Evolutionary conservation across 108 stramenopile genomes (phyloP), one percentile per base, ranked within the genome.

Genomic region (Cylindrotheca closterium): DNA sequence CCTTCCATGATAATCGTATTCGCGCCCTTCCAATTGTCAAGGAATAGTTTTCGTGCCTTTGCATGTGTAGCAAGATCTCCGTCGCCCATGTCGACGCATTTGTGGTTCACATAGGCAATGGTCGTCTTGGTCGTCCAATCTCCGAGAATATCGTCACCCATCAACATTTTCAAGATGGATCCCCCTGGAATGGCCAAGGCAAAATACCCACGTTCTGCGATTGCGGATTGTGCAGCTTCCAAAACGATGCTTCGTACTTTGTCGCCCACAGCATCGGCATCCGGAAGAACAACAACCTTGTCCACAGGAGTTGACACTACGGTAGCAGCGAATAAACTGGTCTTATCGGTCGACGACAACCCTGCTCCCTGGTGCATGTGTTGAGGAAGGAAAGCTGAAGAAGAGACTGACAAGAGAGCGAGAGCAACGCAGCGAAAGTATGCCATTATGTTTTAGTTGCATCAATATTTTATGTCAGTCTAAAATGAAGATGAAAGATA

Each of bases 141-240:
- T 4, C 67, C 58, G 12, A 51, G 32, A 7, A 18, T 4, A 22
- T 51, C 71, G 5, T 18, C 32, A 2, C 65, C 51, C 18, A 66
- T 64, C n/a, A 93, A 66, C 60, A 93, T 83, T 62, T 86, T 87
- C 50, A 93, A 62, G 4, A 93, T 79, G 8, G 80, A 81, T 48
- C 91, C 91, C 22, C 91, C 91, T 1, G 91, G 91, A 53, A 93
- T 93, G 1, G 91, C 91, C 22, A 93, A 60, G 2, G 79, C 77
- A 78, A 91, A 91, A 51, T 75, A 51, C 55, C 81, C 81, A 22
- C 70, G 67, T 31, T 76, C 67, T 1, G 69, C 49, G 58, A 92
- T 84, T 1, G 91, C 85, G 28, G 65, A 31, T 22, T 62, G 19
- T 5, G 90, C 90, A 4, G 79, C 73, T 2, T 67, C 53, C 54